Evolutionary conservation across 495 filamentous ascomycete genomes (phyloP), one percentile per base, ranked within the genome.

Genomic region (Sphaerosporella brunnea): DNA sequence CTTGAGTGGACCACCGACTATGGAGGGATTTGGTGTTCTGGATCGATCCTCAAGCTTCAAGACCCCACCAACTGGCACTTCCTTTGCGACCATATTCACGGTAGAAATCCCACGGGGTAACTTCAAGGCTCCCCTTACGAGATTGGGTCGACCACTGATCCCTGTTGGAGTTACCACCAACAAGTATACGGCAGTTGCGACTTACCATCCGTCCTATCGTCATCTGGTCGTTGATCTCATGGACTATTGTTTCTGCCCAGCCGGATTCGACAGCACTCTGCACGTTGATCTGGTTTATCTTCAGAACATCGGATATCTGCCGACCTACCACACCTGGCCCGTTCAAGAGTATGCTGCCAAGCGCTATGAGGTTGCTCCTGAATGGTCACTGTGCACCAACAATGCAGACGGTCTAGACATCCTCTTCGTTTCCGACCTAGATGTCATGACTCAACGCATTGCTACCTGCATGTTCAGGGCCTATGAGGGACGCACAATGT

Each of bases 381-480:
- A 46, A 13, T 46, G 43, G 43, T 46, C 43, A 5, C 28, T 46
- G 10, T 34, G 25, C n/a, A 34, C 24, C 9, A 20, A 25, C 2
- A 3, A 4, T 21, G 25, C 43, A n/a, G 35, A 46, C 7, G 43
- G 43, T 2, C 11, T 2, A 13, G 43, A 46, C 30, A 1, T n/a
- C 28, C 25, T 46, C n/a, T 46, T 34, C 24, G 43, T 36, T 34
- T 46, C 43, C n/a, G 43, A 46, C 23, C 15, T 46, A 13, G 30
- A 36, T 18, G 43, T 46, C 28, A n/a, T 46, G n/a, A n/a, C 20
- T 25, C 43, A 46, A 23, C 18, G 43, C 19, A 46, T 46, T 36
- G 25, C 43, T 19, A 28, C 26, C n/a, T 46, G 26, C 28, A 46
- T 46, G 43, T 46, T 11, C 18, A 11, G 43, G 7, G 23, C 23